Evolutionary conservation across 768 basidiomycete species (phyloP), one percentile per base, ranked within the genome.

Genomic region (Neoboletus brunneissimus): DNA sequence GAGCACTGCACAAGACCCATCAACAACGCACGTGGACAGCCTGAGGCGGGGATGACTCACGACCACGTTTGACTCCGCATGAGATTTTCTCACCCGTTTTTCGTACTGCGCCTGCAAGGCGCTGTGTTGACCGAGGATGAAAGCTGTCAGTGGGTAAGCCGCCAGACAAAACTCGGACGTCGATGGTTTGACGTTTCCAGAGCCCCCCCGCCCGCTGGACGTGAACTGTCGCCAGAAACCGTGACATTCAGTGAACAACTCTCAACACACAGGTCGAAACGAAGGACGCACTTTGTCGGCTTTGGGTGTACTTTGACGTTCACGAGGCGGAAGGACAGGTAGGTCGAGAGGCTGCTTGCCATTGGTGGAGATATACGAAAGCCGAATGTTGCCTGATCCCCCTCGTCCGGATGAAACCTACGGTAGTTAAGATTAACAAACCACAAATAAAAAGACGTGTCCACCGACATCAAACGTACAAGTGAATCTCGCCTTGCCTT

Each of bases 141-240:
- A 43, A 5, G 68, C 68, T 6, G 68, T 66, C 55, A 61, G 37
- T 2, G 68, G 68, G 27, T 68, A 56, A 0, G 52, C 18, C 15
- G 56, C 55, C 10, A 66, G 48, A 47, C 25, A 29, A 12, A 34
- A 6, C 27, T 27, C 27, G 27, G 27, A n/a, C 2, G 55, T 23
- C 25, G 50, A 53, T 0, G 29, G 45, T 31, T 61, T 62, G 32
- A 69, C 60, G 44, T 69, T 69, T 31, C 68, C 68, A 16, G 58
- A 53, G 7, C 68, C 68, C 0, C 68, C 68, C 15, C 68, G 59
- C 8, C 68, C 68, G 9, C 62, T 64, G 6, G 66, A 70, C 18
- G 29, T 56, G 51, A 66, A 58, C n/a, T 58, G 52, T n/a, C 18
- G n/a, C 7, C 38, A 42, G n/a, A 13, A 15, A 23, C 20, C 11